Evolutionary conservation across 2,329 filamentous ascomycete species (phyloP).

Genomic region (Fusarium mangiferae): DNA sequence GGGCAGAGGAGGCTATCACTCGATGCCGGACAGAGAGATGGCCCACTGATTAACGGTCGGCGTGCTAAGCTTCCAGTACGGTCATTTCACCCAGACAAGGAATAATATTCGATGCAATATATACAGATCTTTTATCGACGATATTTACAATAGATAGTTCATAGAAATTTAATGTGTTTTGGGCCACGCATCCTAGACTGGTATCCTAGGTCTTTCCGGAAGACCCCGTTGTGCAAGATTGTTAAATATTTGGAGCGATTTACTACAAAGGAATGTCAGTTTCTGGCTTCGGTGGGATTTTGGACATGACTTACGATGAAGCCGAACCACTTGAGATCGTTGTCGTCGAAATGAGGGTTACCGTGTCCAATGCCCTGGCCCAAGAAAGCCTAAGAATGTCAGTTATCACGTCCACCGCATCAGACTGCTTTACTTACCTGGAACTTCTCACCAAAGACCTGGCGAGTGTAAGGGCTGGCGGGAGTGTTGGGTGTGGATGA

Average conservation of each 20-base stretch:
- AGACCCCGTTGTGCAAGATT: rapidly evolving
- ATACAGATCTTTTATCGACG: background rate
- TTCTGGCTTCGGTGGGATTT: rapidly evolving
- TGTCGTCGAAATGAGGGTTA: conserved; percentile 10
- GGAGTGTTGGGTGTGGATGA: conserved; percentile 12
- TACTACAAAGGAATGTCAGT: background rate
- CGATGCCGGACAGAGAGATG: background rate
- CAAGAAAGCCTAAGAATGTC: background rate
- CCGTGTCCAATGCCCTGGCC: background rate
- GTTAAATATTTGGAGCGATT: rapidly evolving
- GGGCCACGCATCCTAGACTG: background rate
- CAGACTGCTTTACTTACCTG: background rate
- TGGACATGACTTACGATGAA: background rate
- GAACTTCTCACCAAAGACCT: conserved; percentile 15
- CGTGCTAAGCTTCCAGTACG: background rate
- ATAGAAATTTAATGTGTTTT: background rate
- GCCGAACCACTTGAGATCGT: conserved; percentile 16
- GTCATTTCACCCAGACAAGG: rapidly evolving
- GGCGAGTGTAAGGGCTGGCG: conserved; percentile 9
- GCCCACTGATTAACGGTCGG: rapidly evolving
- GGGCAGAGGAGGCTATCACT: background rate
- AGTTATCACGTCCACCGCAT: background rate
- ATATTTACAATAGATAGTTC: background rate
- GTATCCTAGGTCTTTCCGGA: rapidly evolving
- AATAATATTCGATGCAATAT: background rate